Conservation (phyloP, 75 land plant species). For the Gnetum montanum region DNA sequence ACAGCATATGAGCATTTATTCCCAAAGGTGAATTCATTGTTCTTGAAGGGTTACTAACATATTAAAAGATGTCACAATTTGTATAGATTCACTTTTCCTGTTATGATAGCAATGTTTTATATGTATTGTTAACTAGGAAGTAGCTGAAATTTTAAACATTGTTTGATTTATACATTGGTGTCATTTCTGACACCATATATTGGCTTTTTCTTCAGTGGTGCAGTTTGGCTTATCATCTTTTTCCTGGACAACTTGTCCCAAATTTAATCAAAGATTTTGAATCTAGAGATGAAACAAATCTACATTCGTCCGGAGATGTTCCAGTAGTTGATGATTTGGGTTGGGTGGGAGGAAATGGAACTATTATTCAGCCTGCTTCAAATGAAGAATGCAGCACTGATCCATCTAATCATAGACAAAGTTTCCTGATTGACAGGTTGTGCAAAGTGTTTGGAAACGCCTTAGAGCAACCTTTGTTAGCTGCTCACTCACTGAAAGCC, state of each 20-base stretch:
- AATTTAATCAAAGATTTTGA: constrained; percentile 18
- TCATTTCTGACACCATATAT: too few species aligned
- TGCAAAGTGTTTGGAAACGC: constrained; percentile 19
- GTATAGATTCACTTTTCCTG: too few species aligned
- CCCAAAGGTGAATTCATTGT: constrained; percentile 29
- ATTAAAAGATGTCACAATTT: too few species aligned
- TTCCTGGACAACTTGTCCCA: constrained; percentile 29
- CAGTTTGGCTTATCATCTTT: constrained; percentile 23
- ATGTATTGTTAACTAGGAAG: too few species aligned
- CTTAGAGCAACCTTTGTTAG: constrained; percentile 17
- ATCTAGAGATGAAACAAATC: background rate
- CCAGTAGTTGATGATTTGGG: constrained; percentile 10
- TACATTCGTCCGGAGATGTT: background rate
- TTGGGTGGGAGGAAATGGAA: constrained; percentile 7
- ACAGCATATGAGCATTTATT: constrained; percentile 26
- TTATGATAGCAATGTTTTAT: too few species aligned
- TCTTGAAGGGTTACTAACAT: background rate
- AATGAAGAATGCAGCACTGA: background rate
- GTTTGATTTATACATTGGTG: too few species aligned
- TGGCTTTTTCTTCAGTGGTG: constrained; percentile 53
- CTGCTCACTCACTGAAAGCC: constrained; percentile 12
- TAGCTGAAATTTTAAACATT: too few species aligned
- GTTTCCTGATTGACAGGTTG: constrained; percentile 13
- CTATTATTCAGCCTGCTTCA: background rate
- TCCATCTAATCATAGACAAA: background rate